A percentile compares a stretch with the other conserved stretches of the same genome.
Conservation (phyloP, 2,329 filamentous ascomycete species). For the Trichoderma pleuroti region DNA sequence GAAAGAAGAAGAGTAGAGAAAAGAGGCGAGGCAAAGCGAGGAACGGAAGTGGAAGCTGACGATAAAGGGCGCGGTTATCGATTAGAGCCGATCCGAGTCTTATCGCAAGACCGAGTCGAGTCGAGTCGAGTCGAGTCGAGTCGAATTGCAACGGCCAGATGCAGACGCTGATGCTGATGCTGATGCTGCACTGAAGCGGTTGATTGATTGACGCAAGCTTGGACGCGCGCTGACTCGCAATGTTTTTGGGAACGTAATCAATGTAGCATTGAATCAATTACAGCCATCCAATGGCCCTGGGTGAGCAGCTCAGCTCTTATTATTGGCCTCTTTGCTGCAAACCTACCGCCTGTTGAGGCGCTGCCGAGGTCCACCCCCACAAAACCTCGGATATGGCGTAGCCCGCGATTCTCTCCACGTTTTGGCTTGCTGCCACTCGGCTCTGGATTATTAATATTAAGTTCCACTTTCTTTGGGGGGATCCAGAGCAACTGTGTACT, state of each 20-base stretch:
- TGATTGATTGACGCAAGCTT: background rate
- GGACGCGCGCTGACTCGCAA: background rate
- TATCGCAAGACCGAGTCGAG: background rate
- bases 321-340: background rate
- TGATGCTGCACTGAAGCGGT: background rate
- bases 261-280: background rate
- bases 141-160: background rate
- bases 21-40: background rate
- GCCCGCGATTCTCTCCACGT: background rate
- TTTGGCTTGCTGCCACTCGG: background rate
- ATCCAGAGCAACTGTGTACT: background rate
- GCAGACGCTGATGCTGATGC: background rate
- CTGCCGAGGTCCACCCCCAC: conserved; percentile 17
- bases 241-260: no score
- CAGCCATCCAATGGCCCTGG: background rate
- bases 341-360: background rate
- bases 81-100: background rate
- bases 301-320: background rate
- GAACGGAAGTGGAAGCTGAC: background rate
- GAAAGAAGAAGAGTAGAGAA: no score
- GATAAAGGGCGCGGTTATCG: background rate
- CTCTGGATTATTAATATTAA: background rate
- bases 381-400: conserved; percentile 13
- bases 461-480: background rate
- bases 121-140: background rate